These are phyloP conservation scores for Phoma herbarum DNA, from an alignment of 2,329 filamentous ascomycete species.

Conservation along the genomic window DNA sequence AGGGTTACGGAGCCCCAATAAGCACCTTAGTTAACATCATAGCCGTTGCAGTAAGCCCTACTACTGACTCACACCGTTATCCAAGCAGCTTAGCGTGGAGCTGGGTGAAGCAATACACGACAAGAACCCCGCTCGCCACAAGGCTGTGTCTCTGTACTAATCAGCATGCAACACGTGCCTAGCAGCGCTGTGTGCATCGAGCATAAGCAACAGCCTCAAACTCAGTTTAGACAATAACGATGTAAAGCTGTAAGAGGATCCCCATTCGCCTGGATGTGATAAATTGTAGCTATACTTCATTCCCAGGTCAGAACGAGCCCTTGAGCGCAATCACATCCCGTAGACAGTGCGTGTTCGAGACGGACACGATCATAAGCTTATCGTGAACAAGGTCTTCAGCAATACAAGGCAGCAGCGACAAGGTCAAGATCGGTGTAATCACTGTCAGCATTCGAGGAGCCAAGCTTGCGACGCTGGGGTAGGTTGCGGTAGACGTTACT, in stretches of 20 bases:
- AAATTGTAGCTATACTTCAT: background rate
- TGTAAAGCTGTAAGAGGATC: background rate
- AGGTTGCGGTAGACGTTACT: too few relatives aligned
- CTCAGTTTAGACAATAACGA: background rate
- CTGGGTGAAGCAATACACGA: background rate
- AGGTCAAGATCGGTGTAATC: too few relatives aligned
- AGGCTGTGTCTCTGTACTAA: background rate
- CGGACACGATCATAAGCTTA: too few relatives aligned
- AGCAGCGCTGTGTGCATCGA: background rate
- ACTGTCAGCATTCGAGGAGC: too few relatives aligned
- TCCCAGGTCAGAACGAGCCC: background rate
- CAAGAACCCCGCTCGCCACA: background rate
- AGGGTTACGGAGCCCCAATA: too few relatives aligned
- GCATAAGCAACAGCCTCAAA: slow-evolving; percentile 1
- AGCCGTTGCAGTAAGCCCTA: too few relatives aligned
- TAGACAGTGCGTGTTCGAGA: too few relatives aligned
- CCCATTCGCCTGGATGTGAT: background rate
- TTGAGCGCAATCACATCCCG: background rate
- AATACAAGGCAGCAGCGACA: too few relatives aligned
- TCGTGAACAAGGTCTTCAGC: too few relatives aligned
- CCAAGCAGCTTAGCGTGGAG: background rate
- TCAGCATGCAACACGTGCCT: slow-evolving; percentile 1
- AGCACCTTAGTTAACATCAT: too few relatives aligned
- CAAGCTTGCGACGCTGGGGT: too few relatives aligned
- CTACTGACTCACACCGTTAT: too few relatives aligned